Evolutionary conservation across 768 basidiomycete species (phyloP).

Genomic region (Clathrus columnatus): DNA sequence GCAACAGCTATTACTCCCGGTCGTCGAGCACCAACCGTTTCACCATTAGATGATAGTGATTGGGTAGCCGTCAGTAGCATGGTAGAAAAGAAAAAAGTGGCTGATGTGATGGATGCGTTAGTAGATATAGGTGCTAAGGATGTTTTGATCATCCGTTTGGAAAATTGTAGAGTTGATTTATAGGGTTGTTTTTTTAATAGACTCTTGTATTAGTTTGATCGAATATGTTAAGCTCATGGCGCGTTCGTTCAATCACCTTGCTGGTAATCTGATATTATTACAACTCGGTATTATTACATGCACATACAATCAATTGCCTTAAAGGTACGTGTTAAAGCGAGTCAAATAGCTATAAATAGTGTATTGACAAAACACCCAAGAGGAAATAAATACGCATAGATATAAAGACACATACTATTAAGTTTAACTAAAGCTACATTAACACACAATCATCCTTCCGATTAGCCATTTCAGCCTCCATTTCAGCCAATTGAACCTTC

Average conservation of each 20-base stretch:
- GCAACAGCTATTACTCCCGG: constrained; percentile 80
- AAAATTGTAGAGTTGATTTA: constrained; percentile 95
- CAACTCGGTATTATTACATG: too few relatives aligned
- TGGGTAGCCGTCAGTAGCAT: constrained; percentile 93
- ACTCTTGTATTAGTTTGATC: background rate
- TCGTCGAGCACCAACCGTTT: constrained; percentile 79
- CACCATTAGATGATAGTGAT: constrained; percentile 66
- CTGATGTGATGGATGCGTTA: constrained; percentile 83
- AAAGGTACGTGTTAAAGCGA: too few relatives aligned
- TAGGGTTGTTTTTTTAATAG: background rate
- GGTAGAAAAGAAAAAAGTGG: constrained; percentile 77
- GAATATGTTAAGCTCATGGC: background rate
- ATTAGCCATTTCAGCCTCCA: background rate
- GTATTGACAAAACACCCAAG: too few relatives aligned
- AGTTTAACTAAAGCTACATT: background rate
- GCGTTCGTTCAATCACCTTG: background rate
- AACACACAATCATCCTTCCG: background rate
- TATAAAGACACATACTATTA: background rate
- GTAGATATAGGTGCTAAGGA: constrained; percentile 82
- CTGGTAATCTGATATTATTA: background rate
- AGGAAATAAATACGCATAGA: background rate
- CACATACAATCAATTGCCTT: too few relatives aligned
- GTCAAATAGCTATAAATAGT: too few relatives aligned
- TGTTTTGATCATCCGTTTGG: constrained; percentile 78
- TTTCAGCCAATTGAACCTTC: background rate